Base-by-base conservation (phyloP, 768 basidiomycete species). In the Tylopilus cervinicoccineus region DNA sequence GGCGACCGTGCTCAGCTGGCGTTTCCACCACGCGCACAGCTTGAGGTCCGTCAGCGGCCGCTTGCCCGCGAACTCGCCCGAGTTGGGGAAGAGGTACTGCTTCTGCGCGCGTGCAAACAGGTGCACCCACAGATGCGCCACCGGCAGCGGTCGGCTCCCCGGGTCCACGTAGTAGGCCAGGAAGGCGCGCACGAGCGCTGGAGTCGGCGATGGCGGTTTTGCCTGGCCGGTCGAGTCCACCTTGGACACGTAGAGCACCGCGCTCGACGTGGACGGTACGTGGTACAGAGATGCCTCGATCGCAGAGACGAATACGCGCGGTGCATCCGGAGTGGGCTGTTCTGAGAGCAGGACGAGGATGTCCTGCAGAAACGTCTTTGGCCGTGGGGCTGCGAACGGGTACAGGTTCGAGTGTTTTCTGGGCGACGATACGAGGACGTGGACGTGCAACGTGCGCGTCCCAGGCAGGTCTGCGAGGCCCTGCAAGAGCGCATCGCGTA, bases 31-130 rank as follows among this genome's bases (percentile, higher is more conserved):
- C 32, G 75, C 81, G 62, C 92, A 92, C 3, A 98, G 76, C 60
- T 78, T 76, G 37, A 84, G 72, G 62, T 97, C 96, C 37, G 79
- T 76, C 45, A 95, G 67, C 2, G 87, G 83, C 16, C 70, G 77
- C 68, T 97, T 97, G 2, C 79, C 80, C 3, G 68, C 45, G 54
- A 74, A 81, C 17, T 88, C 82, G 4, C 78, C 70, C 10, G 89
- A 92, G 63, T 93, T 93, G 1, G 94, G 88, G 67, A 98, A 99
- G 42, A 99, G 75, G 63, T 98, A 99, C 66, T 97, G 94, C 29
- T 69, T 73, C 68, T 97, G 94, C 3, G 90, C 83, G 16, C 93
- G 77, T 8, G 95, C 95, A 63, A 95, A 97, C 16, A 97, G 72
- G 56, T 95, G 91, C 20, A 96, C 74, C 78, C 88, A 87, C 11